Evolutionary conservation across 2,329 filamentous ascomycete genomes (phyloP), one percentile per base, ranked within the genome.

Genomic region (Fusarium brevicatenulatum): DNA sequence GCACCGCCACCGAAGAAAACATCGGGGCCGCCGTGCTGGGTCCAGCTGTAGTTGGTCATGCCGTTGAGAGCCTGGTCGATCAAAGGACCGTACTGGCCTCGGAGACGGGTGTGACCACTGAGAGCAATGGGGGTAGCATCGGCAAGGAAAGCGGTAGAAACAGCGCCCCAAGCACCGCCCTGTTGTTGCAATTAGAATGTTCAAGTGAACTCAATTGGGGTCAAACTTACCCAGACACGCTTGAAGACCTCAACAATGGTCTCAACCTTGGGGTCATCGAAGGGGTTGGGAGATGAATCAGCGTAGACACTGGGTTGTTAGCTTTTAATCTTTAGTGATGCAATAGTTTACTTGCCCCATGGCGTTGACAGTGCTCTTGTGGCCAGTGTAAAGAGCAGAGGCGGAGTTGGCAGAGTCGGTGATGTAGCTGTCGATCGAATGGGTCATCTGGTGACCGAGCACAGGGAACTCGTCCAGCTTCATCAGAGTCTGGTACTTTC

Each of bases 401-500:
- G 93, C 93, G 9, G 92, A 94, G 83, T 96, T 96, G 82, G 94
- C 94, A 68, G 91, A 94, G 81, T 96, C 93, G 42, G 93, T 96
- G 79, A 96, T 95, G 86, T 93, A 95, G 55, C 87, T 91, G 83
- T 95, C 93, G 78, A 96, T 90, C 3, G 93, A 95, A 82, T 95
- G 93, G 16, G 93, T 95, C 91, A 96, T 95, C 83, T 95, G 93
- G 81, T 97, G 94, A 25, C 94, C 94, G 16, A 95, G 80, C n/a
- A 95, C 89, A 6, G 94, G 93, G 83, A 96, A 96, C 78, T 94
- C 88, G 84, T 97, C 94, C 85, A 97, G 86, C 78, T 90, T 87
- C 87, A 97, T 88, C 63, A 86, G 88, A 64, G 88, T 90, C 85
- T 94, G 91, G 81, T 95, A 97, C 81, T 92, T 93, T 75, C 94